Evolutionary conservation across 768 basidiomycete species (phyloP), one percentile per base, ranked within the genome.

Genomic region (Suillus alpinus): DNA sequence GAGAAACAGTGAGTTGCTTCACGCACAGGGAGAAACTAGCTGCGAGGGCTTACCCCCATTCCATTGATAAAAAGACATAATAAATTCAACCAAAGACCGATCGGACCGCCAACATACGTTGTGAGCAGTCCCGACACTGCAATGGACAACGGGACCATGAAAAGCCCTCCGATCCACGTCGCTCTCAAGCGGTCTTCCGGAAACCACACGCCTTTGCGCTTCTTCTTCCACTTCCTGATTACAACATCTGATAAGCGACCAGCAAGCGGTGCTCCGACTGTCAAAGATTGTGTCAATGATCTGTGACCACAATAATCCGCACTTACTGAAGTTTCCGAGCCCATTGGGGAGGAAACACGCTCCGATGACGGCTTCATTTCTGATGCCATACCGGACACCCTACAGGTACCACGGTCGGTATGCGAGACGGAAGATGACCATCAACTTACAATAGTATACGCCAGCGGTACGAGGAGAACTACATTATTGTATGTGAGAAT

Each of bases 121-220:
- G 77, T 82, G 12, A 80, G 65, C 0, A 86, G 57, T 0, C 85
- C 86, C 2, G 76, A 78, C 1, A 71, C 59, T 0, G 85, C 64
- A 1, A 83, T 69, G 1, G 84, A 80, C 1, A 84, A 41, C 0
- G 86, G 87, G 3, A 81, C 75, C 50, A 86, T 72, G 43, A 81
- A 31, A 0, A 75, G 66, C 8, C 78, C 76, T 23, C 81, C 80
- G 13, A 74, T 66, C 9, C 83, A 60, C 1, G 81, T 73, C 3
- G 77, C 83, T 1, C 83, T 76, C 16, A 87, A 73, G 10, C 87
- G 80, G 63, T 87, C 86, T 68, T 88, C 86, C 0, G 86, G 86
- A 57, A 82, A 81, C 84, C 83, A 86, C 3, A 72, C 65, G 3
- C 85, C 85, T 0, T 76, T 78, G 16, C 85, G 80, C 9, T 71